Evolutionary conservation across 768 basidiomycete genomes (phyloP).

Genomic region (Coprinellus micaceus): DNA sequence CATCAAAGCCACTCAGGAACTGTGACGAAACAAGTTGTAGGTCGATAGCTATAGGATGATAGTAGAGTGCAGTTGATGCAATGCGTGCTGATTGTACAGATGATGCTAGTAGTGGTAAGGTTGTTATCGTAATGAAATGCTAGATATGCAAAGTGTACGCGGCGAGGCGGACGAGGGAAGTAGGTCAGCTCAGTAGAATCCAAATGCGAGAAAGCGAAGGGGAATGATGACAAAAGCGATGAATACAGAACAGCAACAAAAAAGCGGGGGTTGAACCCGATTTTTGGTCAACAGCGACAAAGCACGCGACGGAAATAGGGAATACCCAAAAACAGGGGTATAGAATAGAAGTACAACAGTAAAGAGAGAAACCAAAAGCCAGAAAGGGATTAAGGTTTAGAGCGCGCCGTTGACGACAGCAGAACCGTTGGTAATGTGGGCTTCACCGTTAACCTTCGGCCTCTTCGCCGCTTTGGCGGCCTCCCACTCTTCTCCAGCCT

Average conservation of each 20-base stretch:
- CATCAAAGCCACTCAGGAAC: no score
- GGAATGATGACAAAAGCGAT: slow-evolving; percentile 25
- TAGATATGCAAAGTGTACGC: slow-evolving; percentile 3
- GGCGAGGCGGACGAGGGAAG: slow-evolving; percentile 6
- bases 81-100: slow-evolving; percentile 20
- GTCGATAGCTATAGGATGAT: background rate
- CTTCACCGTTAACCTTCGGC: background rate
- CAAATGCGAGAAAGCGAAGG: slow-evolving; percentile 16
- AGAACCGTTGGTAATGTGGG: slow-evolving; percentile 34
- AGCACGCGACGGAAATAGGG: slow-evolving; percentile 11
- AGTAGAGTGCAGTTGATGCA: slow-evolving; percentile 61
- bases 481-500: slow-evolving; percentile 59
- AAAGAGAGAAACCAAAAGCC: background rate
- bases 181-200: slow-evolving; percentile 4
- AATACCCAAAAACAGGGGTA: slow-evolving; percentile 12
- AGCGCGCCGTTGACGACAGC: slow-evolving; percentile 41
- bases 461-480: background rate
- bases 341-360: slow-evolving; percentile 5
- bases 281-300: slow-evolving; percentile 11
- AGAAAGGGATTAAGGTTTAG: slow-evolving; percentile 3
- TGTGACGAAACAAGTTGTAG: no score
- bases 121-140: slow-evolving; percentile 12
- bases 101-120: slow-evolving; percentile 13
- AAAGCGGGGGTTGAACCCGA: slow-evolving; percentile 89
- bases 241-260: slow-evolving; percentile 28